Evolutionary conservation across 352 stramenopile genomes (phyloP), one percentile per base, ranked within the genome.

Genomic region (Vaucheria bursata): DNA sequence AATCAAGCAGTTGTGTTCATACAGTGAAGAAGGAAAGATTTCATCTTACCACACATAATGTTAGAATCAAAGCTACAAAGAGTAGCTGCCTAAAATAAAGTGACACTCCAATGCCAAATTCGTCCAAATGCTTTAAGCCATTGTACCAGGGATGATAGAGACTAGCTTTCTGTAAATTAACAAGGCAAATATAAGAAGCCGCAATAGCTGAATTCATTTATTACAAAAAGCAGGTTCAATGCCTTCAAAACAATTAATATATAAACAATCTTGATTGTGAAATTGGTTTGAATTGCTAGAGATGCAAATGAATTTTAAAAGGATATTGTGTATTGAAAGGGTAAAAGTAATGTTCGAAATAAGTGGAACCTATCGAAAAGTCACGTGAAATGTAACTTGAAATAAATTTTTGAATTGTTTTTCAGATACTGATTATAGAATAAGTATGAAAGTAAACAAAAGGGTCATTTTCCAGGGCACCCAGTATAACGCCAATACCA

Each of bases 21-120:
- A n/a, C n/a, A n/a, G n/a, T n/a, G n/a, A n/a, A n/a, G n/a, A n/a
- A n/a, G n/a, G n/a, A n/a, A n/a, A n/a, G n/a, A n/a, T n/a, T n/a
- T n/a, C 65, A 29, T 29, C 65, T 72, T 40, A 72, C 65, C 65
- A 72, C 65, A 40, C 65, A 72, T 2, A 37, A n/a, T 2, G 65
- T 8, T 1, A 82, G 31, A 0, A 77, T 71, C 29, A 50, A 29
- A 65, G 72, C 76, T 8, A 86, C 37, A 45, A 78, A 38, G 18
- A 84, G n/a, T 6, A 86, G 82, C 82, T 86, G 82, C 6, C 78
- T 73, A 69, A 86, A 86, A 73, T 86, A 86, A 8, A 86, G 52
- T 12, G 77, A 79, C 2, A 86, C 70, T 7, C 82, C 82, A 12
- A 86, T 70, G 37, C 82, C 82, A 66, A 86, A 86, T 39, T 84